Evolutionary conservation across 164 flowering plant species (phyloP).

Genomic region (Tetrastigma voinierianum): DNA sequence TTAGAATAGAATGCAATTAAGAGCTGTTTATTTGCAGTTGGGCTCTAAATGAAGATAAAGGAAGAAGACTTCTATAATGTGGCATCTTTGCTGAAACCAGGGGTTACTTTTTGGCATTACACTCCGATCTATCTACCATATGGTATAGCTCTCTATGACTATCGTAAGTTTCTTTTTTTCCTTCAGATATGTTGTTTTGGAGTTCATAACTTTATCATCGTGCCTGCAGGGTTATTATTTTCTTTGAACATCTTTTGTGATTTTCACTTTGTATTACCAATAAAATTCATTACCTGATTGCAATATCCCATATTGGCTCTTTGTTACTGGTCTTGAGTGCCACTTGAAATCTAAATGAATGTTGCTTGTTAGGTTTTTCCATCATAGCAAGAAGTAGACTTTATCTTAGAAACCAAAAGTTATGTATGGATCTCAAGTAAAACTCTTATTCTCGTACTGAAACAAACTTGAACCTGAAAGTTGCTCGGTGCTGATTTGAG

Average conservation of each 20-base stretch:
- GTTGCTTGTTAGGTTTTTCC: not conserved
- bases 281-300: no score
- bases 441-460: not conserved
- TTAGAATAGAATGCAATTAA: no score
- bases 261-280: not conserved
- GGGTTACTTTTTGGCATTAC: constrained; percentile 98
- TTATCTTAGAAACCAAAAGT: not conserved
- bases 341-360: not conserved
- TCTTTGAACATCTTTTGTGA: not conserved
- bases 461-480: no score
- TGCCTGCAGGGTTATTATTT: not conserved
- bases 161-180: not conserved
- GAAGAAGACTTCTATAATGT: constrained; percentile 82
- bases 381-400: not conserved
- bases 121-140: constrained; percentile 98
- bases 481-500: no score
- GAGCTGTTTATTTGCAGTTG: constrained; percentile 39
- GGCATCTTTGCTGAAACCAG: constrained; percentile 81
- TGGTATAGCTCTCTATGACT: constrained; percentile 62
- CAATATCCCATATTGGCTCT: not conserved
- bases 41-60: constrained; percentile 88
- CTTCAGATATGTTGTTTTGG: not conserved
- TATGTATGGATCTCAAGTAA: not conserved
- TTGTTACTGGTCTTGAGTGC: not conserved
- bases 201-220: not conserved